Evolutionary conservation across 495 filamentous ascomycete species (phyloP).

Genomic region (Xylaria curta): DNA sequence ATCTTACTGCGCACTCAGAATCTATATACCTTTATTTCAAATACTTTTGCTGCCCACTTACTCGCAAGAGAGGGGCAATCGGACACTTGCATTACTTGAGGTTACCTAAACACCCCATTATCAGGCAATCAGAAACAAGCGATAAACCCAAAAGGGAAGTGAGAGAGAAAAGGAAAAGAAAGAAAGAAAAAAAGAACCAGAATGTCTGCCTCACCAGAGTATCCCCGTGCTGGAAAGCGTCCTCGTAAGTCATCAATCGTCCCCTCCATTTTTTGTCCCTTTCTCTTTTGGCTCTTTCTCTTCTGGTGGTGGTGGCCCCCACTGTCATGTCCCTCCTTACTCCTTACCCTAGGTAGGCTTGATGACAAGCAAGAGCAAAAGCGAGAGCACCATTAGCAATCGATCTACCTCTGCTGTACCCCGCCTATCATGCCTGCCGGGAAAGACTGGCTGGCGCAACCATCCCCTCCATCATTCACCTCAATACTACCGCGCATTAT

Average conservation of each 20-base stretch:
- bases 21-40: conserved; percentile 13
- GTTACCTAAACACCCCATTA: neutral
- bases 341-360: neutral
- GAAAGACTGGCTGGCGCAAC: neutral
- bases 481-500: neutral
- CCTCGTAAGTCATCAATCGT: conserved; percentile 36
- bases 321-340: neutral
- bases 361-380: conserved; percentile 1
- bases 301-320: neutral
- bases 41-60: neutral
- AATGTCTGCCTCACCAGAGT: conserved; percentile 31
- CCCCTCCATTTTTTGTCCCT: neutral
- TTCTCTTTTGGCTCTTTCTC: neutral
- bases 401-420: conserved; percentile 2
- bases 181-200: neutral
- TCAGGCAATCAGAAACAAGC: neutral
- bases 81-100: neutral
- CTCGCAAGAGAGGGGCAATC: neutral
- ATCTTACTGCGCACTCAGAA: neutral
- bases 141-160: neutral
- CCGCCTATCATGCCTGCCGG: neutral
- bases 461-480: neutral
- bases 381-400: neutral
- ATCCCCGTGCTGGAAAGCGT: conserved; percentile 39
- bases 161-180: neutral